phyloP scores from a whole-genome alignment of 2,329 filamentous ascomycete species.

The Pseudocercospora fuligena region DNA sequence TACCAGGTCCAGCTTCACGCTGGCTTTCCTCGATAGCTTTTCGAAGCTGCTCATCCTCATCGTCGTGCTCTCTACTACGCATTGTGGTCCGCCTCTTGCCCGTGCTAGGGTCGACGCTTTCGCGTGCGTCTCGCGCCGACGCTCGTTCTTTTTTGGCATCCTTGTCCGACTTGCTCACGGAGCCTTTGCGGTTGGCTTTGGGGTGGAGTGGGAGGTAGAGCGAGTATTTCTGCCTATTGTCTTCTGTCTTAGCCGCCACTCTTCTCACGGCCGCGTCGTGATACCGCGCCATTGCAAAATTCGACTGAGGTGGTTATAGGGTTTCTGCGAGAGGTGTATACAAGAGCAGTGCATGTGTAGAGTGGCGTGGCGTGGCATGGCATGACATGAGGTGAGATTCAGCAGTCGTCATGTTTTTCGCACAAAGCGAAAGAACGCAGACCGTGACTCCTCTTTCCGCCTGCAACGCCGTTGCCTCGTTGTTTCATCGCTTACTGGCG shows the following conservation, averaged over 20 bases:
- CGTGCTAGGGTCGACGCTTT: slow-evolving; percentile 60
- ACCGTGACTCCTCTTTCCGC: slow-evolving; percentile 1
- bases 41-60: slow-evolving; percentile 88
- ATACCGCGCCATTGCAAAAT: slow-evolving; percentile 34
- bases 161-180: slow-evolving; percentile 66
- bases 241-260: slow-evolving; percentile 37
- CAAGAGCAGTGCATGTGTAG: slow-evolving; percentile 5
- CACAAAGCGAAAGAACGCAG: slow-evolving; percentile 11
- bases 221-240: slow-evolving; percentile 63
- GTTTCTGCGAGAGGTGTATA: neutral
- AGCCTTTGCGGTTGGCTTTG: slow-evolving; percentile 64
- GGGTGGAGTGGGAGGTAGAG: slow-evolving; percentile 65
- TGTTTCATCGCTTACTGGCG: neutral
- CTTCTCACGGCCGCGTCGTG: slow-evolving; percentile 29
- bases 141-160: slow-evolving; percentile 61
- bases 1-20: slow-evolving; percentile 64
- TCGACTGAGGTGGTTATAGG: neutral
- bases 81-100: slow-evolving; percentile 92
- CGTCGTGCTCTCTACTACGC: slow-evolving; percentile 95
- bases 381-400: neutral
- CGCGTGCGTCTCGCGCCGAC: slow-evolving; percentile 53
- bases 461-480: neutral
- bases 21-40: slow-evolving; percentile 95
- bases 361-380: neutral
- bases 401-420: slow-evolving; percentile 3